phyloP scores from a whole-genome alignment of 2,329 filamentous ascomycete genomes.

The Geoglossum cookeanum region DNA sequence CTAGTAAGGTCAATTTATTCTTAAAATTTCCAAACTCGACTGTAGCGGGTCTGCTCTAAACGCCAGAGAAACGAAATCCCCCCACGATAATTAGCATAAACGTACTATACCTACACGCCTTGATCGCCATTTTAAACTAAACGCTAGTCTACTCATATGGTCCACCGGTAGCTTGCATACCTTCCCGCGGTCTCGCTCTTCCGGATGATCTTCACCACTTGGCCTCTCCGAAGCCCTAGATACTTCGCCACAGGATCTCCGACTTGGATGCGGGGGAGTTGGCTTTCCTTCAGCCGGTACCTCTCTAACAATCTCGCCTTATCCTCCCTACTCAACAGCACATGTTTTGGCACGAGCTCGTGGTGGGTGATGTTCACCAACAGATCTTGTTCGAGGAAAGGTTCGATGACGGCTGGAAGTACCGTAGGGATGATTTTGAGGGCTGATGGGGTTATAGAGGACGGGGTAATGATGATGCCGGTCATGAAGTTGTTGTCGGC shows the following conservation, averaged over 20 bases:
- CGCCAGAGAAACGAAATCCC: too few species aligned
- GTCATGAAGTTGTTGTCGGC: constrained; percentile 65
- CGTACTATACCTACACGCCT: neutral
- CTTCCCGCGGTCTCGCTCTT: constrained; percentile 88
- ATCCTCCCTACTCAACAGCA: constrained; percentile 77
- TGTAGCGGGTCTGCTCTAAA: too few species aligned
- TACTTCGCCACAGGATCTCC: constrained; percentile 89
- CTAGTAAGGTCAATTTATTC: too few species aligned
- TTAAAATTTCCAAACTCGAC: too few species aligned
- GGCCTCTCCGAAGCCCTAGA: constrained; percentile 70
- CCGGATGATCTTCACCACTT: constrained; percentile 97
- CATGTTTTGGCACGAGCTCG: constrained; percentile 86
- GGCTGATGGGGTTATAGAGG: constrained; percentile 66
- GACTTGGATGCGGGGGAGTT: constrained; percentile 78
- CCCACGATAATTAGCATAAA: neutral
- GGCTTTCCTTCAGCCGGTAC: constrained; percentile 93
- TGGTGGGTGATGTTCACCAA: constrained; percentile 97
- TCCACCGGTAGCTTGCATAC: constrained; percentile 85
- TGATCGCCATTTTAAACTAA: neutral
- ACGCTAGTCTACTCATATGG: neutral
- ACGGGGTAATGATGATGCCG: constrained; percentile 75
- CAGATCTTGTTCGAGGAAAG: constrained; percentile 88
- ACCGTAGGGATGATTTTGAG: constrained; percentile 70
- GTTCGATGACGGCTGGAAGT: constrained; percentile 67
- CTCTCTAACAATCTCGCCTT: constrained; percentile 69